Evolutionary conservation across 2,329 filamentous ascomycete genomes (phyloP).

Genomic region (Venturia oleaginea): DNA sequence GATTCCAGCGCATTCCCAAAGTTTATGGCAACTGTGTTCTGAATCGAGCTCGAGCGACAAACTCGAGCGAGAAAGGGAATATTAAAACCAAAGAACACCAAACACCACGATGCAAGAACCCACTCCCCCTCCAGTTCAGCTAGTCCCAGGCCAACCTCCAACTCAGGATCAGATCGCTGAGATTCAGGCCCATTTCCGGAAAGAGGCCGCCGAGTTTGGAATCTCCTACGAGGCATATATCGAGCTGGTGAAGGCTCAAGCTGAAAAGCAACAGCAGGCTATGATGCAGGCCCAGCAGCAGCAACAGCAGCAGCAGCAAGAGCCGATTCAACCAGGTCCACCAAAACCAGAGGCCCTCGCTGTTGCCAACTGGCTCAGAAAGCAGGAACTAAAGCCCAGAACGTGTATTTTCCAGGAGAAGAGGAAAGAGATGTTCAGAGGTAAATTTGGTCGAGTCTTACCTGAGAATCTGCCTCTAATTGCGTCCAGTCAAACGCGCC

Average conservation of each 20-base stretch:
- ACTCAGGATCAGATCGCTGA: constrained; percentile 75
- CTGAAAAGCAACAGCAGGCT: constrained; percentile 47
- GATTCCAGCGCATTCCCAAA: background rate
- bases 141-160: constrained; percentile 43
- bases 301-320: constrained; percentile 34
- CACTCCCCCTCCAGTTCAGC: constrained; percentile 17
- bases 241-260: constrained; percentile 43
- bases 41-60: background rate
- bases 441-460: constrained; percentile 36
- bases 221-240: constrained; percentile 81
- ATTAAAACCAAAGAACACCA: background rate
- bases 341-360: constrained; percentile 84
- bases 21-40: background rate
- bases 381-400: constrained; percentile 77
- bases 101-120: constrained; percentile 17
- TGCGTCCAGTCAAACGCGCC: constrained; percentile 74
- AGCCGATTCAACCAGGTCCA: constrained; percentile 66
- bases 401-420: constrained; percentile 93
- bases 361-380: constrained; percentile 76
- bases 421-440: constrained; percentile 96
- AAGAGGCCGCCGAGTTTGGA: constrained; percentile 75
- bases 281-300: constrained; percentile 30
- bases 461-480: background rate
- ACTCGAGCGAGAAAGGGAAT: no score
- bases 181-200: constrained; percentile 74